These are phyloP conservation scores for Mikania micrantha DNA, from an alignment of 129 eudicot genomes.

Conservation along the genomic window DNA sequence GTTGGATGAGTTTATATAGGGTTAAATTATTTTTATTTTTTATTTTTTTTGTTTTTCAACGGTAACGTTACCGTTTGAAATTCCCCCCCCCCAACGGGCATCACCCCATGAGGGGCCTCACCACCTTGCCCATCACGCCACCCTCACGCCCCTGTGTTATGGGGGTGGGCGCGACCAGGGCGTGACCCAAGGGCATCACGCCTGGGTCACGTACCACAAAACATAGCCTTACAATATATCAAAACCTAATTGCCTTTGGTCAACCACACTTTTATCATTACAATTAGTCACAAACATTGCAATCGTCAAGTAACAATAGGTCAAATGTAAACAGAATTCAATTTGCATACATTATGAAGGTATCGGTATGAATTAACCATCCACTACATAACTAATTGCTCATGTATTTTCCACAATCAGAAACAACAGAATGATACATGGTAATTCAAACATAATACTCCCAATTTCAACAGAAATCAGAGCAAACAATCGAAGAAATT, in stretches of 20 bases:
- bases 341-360: neutral
- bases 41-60: too few relatives aligned
- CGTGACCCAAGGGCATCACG: too few relatives aligned
- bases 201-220: too few relatives aligned
- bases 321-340: neutral
- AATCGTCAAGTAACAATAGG: neutral
- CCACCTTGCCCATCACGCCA: too few relatives aligned
- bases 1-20: too few relatives aligned
- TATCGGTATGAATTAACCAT: neutral
- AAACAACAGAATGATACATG: neutral
- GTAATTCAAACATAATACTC: neutral
- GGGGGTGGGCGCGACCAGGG: too few relatives aligned
- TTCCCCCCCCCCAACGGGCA: too few relatives aligned
- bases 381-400: neutral
- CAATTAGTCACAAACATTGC: neutral
- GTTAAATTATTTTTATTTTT: too few relatives aligned
- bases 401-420: neutral
- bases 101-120: too few relatives aligned
- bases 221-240: neutral
- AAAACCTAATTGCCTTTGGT: neutral
- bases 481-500: neutral
- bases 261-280: neutral
- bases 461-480: neutral
- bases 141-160: too few relatives aligned
- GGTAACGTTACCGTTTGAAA: too few relatives aligned